Percentiles rank a stretch among this genome's conserved stretches.
Evolutionary conservation across 2,329 filamentous ascomycete genomes (phyloP).

Genomic region (Microdochium paspali): DNA sequence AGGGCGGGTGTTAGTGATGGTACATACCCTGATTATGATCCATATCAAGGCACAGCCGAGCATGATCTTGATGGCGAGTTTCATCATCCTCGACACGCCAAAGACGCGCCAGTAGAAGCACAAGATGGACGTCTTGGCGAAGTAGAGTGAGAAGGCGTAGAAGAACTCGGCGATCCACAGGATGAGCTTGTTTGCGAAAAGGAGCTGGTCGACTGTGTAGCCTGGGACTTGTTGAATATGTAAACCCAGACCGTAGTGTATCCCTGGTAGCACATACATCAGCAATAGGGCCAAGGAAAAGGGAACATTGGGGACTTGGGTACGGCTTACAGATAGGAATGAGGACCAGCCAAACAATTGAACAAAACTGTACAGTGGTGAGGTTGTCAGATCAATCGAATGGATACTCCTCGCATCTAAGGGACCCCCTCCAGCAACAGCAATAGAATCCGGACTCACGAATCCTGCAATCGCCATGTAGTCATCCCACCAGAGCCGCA

Average conservation of each 20-base stretch:
- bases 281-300: no score
- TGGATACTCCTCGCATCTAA: not conserved
- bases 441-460: not conserved
- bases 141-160: slow-evolving; percentile 17
- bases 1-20: no score
- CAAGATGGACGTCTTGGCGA: slow-evolving; percentile 18
- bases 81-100: slow-evolving; percentile 13
- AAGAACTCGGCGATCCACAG: slow-evolving; percentile 16
- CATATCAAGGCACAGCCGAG: slow-evolving; percentile 12
- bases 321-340: slow-evolving; percentile 1
- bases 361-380: not conserved
- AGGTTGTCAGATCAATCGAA: not conserved
- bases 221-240: slow-evolving; percentile 5
- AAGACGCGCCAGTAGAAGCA: slow-evolving; percentile 20
- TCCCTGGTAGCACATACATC: not conserved
- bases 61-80: slow-evolving; percentile 16
- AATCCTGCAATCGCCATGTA: slow-evolving; percentile 2
- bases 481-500: slow-evolving; percentile 4
- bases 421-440: not conserved
- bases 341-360: slow-evolving; percentile 1
- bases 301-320: no score
- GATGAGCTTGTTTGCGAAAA: slow-evolving; percentile 6
- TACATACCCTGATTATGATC: slow-evolving; percentile 14
- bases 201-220: not conserved
- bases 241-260: slow-evolving; percentile 1